Evolutionary conservation across 2,329 filamentous ascomycete species (phyloP).

Genomic region (Escovopsis weberi): DNA sequence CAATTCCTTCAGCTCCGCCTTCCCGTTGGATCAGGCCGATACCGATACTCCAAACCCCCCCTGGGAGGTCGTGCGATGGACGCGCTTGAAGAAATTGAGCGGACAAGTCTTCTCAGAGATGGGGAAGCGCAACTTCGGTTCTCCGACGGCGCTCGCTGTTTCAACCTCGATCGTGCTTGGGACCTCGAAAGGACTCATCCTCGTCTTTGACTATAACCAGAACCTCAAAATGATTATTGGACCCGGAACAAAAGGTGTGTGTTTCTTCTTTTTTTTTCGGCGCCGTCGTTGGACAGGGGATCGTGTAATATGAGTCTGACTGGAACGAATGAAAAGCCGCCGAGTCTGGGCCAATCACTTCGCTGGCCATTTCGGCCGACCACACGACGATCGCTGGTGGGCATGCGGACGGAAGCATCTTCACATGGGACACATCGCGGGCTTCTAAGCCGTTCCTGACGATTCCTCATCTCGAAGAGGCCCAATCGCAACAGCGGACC

Average conservation of each 20-base stretch:
- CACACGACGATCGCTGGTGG: slow-evolving; percentile 84
- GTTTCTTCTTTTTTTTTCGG: not conserved
- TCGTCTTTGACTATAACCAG: slow-evolving; percentile 97
- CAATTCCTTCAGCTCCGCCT: slow-evolving; percentile 60
- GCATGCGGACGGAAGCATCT: slow-evolving; percentile 80
- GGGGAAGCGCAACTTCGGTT: slow-evolving; percentile 82
- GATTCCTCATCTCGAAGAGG: slow-evolving; percentile 61
- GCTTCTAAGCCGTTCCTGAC: slow-evolving; percentile 79
- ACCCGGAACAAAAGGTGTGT: slow-evolving; percentile 69
- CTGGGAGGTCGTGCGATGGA: slow-evolving; percentile 97
- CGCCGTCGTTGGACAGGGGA: not conserved
- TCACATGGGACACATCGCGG: slow-evolving; percentile 85
- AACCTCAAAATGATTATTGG: slow-evolving; percentile 89
- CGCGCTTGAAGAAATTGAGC: slow-evolving; percentile 77
- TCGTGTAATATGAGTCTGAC: not conserved
- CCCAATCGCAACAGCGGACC: slow-evolving; percentile 49
- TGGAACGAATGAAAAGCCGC: slow-evolving; percentile 42
- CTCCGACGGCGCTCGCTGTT: slow-evolving; percentile 77
- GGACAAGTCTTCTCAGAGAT: slow-evolving; percentile 83
- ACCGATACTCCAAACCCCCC: slow-evolving; percentile 62
- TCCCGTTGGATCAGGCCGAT: slow-evolving; percentile 46
- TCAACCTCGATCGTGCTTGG: slow-evolving; percentile 81
- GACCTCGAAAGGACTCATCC: slow-evolving; percentile 83
- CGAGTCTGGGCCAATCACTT: slow-evolving; percentile 76
- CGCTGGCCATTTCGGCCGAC: slow-evolving; percentile 83